A percentile compares a stretch with the other conserved stretches of the same genome.
phyloP scores from a whole-genome alignment of 1,284 basidiomycete genomes.

The Rhodofomes roseus region DNA sequence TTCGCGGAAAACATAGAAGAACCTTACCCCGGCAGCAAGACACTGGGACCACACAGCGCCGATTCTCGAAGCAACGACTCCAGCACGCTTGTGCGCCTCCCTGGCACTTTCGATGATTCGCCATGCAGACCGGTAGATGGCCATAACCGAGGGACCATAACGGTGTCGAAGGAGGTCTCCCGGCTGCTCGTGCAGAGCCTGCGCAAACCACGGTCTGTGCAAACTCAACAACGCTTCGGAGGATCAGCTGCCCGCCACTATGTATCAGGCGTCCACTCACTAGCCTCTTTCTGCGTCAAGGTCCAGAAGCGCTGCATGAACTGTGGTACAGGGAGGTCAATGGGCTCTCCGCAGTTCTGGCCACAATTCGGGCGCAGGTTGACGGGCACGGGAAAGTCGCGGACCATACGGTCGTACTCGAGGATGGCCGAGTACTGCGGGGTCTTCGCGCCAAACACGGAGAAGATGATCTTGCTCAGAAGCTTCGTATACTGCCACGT shows the following conservation, averaged over 20 bases:
- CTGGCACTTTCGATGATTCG: constrained; percentile 48
- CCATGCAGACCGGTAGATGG: constrained; percentile 69
- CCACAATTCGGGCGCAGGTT: constrained; percentile 40
- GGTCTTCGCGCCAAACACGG: constrained; percentile 50
- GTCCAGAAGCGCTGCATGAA: constrained; percentile 46
- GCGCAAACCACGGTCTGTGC: constrained; percentile 65
- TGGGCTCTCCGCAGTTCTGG: constrained; percentile 11
- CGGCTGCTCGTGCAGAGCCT: constrained; percentile 57
- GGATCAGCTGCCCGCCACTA: no score
- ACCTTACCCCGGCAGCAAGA: constrained; percentile 55
- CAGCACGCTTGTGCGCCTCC: constrained; percentile 36
- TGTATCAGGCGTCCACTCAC: constrained; percentile 42
- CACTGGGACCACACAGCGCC: constrained; percentile 56
- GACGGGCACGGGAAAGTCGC: constrained; percentile 47
- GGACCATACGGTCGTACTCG: constrained; percentile 39
- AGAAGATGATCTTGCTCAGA: constrained; percentile 47
- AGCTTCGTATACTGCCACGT: constrained; percentile 49
- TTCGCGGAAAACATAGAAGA: background rate
- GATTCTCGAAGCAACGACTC: constrained; percentile 42
- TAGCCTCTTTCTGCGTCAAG: constrained; percentile 52
- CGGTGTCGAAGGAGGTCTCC: constrained; percentile 54
- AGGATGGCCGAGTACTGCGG: constrained; percentile 43
- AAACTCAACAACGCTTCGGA: constrained; percentile 57
- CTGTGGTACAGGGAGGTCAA: constrained; percentile 16
- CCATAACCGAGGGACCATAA: constrained; percentile 64